Conservation (phyloP, 2,329 filamentous ascomycete species). For the Venturia effusa region DNA sequence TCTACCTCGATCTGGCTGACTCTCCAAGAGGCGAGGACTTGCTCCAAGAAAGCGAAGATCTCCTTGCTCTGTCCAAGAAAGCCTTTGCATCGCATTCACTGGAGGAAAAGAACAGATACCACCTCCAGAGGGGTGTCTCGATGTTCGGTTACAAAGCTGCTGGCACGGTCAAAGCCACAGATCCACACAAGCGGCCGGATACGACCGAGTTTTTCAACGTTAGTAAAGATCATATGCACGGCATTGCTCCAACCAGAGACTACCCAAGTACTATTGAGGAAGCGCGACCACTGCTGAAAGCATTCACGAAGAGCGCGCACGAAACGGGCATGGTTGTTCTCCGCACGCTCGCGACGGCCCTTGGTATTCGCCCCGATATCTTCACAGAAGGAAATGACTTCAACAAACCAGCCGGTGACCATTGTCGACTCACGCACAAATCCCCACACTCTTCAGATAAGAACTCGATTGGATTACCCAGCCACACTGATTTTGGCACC, state of each 20-base stretch:
- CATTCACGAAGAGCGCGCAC: constrained; percentile 10
- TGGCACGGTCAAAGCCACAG: constrained; percentile 9
- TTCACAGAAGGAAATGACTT: constrained; percentile 6
- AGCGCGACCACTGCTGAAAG: not conserved
- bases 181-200: constrained; percentile 8
- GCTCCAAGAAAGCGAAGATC: not conserved
- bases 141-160: constrained; percentile 12
- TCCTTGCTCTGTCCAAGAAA: constrained; percentile 6
- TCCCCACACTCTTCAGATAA: constrained; percentile 7
- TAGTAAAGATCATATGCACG: constrained; percentile 10
- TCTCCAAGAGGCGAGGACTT: not conserved
- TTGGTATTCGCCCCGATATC: not conserved
- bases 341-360: not conserved
- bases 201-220: constrained; percentile 11
- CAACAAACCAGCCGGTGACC: constrained; percentile 8
- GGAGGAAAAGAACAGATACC: constrained; percentile 9
- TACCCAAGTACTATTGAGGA: constrained; percentile 6
- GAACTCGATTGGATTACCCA: constrained; percentile 8
- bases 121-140: constrained; percentile 5
- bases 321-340: constrained; percentile 6
- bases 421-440: constrained; percentile 11
- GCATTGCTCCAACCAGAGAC: not conserved
- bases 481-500: constrained; percentile 29
- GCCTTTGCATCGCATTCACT: not conserved
- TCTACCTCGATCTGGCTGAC: constrained; percentile 11